Percentiles rank a stretch among this genome's conserved stretches.
These are phyloP conservation scores for Gentiana dahurica DNA, from an alignment of 257 asterid genomes.

Conservation along the genomic window DNA sequence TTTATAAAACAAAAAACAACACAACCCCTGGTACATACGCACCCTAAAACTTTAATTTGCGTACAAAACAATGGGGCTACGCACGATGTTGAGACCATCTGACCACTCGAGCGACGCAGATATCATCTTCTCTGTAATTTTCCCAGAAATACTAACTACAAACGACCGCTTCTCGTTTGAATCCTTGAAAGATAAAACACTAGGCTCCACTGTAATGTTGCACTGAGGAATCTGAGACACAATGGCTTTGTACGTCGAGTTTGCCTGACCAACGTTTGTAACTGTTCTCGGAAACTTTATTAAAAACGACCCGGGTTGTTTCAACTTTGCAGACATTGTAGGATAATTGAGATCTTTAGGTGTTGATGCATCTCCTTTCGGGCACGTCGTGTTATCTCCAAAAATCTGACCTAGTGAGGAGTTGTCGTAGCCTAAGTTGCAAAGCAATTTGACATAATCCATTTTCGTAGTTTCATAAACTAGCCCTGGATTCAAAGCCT, in stretches of 20 bases:
- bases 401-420: neutral
- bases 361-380: neutral
- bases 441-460: constrained; percentile 11
- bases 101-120: constrained; percentile 33
- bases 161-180: constrained; percentile 20
- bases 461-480: constrained; percentile 2
- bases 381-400: neutral
- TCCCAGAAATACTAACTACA: constrained; percentile 18
- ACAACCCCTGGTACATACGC: too few relatives aligned
- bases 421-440: constrained; percentile 1
- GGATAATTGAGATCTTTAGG: constrained; percentile 28
- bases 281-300: constrained; percentile 23
- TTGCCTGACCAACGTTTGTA: constrained; percentile 23
- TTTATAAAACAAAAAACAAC: too few relatives aligned
- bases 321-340: constrained; percentile 16
- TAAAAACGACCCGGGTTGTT: neutral
- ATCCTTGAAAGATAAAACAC: constrained; percentile 14
- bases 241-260: constrained; percentile 26
- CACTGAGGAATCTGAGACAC: neutral
- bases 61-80: constrained; percentile 11
- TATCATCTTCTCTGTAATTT: neutral
- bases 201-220: constrained; percentile 17
- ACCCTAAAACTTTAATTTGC: too few relatives aligned
- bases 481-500: constrained; percentile 18
- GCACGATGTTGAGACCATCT: constrained; percentile 17